Base-by-base conservation (phyloP, 2,329 filamentous ascomycete species). In the Colletotrichum sp. region DNA sequence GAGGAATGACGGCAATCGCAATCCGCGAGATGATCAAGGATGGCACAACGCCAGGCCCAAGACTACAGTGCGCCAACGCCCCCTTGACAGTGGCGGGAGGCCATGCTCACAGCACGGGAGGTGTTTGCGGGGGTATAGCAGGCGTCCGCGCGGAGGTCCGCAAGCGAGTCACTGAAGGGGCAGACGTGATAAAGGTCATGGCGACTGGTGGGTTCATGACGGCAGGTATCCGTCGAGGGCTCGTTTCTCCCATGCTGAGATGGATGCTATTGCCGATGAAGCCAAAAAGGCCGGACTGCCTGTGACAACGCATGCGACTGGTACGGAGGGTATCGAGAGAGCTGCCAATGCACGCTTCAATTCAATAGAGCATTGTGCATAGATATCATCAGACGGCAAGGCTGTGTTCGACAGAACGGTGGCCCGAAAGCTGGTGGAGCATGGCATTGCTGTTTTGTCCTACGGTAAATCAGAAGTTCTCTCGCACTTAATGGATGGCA, bases 401-500 rank as follows among this genome's bases (percentile, higher is more conserved):
- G 24, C 52, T 5, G 12, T 24, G 1, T 57, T 57, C 7, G 52
- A 26, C n/a, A 21, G 0, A 0, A 0, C n/a, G 24, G 24, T 26
- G 3, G 52, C 52, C 1, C n/a, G 24, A 26, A 57, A 57, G 12
- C n/a, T 57, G 0, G 21, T 26, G 2, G 52, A 57, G 52, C 13
- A 57, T 0, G 21, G 8, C 15, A 26, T 57, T 13, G 52, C 52
- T 13, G 52, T 57, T 55, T 26, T 57, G 21, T 6, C 52, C 52
- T 13, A 57, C 21, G 21, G 52, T 57, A 16, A 57, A 16, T 26
- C 6, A 57, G 8, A 43, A n/a, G 3, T 6, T 2, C 39, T 43
- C 5, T 43, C 5, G 8, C 8, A 43, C 8, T 43, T 0, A 5
- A n/a, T 0, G 39, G 2, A 10, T 10, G 1, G 18, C 5, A n/a